Base-by-base conservation (phyloP, 345 rosid genomes). In the Melaleuca quinquenervia region DNA sequence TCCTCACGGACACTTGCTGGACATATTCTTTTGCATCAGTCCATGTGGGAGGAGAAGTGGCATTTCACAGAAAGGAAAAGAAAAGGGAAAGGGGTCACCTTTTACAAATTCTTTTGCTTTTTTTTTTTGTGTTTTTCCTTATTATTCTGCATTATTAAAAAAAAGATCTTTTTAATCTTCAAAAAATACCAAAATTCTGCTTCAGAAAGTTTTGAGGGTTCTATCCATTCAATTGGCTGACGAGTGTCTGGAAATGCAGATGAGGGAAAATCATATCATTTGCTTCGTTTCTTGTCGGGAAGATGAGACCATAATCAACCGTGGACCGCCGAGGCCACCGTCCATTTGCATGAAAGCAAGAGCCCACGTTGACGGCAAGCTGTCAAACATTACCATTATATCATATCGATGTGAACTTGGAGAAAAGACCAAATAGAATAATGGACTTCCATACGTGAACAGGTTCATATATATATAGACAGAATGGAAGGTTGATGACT, bases 331-430 rank as follows among this genome's bases (percentile, higher is more conserved):
- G 24, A 53, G 15, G 24, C 84, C 86, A 64, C 86, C 86, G 86
- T 60, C 86, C 82, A 62, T 50, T 36, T 50, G 75, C 52, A 32
- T 84, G 82, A 29, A 84, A 62, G 45, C 18, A 84, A 62, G 86
- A 84, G 86, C 78, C 86, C 86, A 64, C 86, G 82, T 84, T 84
- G 86, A 84, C 56, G 52, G 10, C 82, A 52, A 84, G 60, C 86
- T 64, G 82, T 29, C 75, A 18, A 36, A 12, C 12, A n/a, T 36
- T 11, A 2, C 26, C 12, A 7, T 6, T 58, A 6, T 1, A 8
- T 26, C 12, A 36, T 32, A 70, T 70, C 78, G 18, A 70, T 36
- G 78, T 18, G 48, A 70, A 70, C 78, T 36, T 36, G 32, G 78
- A 70, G 78, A 70, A 70, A 8, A 36, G 78, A 11, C 48, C 78